Evolutionary conservation across 768 basidiomycete species (phyloP).

Genomic region (Epithele typhae): DNA sequence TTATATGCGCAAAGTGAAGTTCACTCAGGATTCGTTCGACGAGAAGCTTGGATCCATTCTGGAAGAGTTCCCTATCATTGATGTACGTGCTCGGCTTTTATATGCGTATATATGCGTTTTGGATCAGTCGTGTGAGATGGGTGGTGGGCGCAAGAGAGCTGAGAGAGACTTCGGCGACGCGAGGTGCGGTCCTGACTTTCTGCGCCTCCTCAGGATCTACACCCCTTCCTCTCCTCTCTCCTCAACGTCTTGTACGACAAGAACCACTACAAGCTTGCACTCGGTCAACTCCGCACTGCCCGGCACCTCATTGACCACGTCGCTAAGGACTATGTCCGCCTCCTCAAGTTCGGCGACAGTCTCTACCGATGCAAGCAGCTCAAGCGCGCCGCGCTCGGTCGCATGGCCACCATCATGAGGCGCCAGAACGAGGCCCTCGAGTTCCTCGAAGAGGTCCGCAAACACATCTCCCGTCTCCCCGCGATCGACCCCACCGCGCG

Average conservation of each 20-base stretch:
- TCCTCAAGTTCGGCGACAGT: slow-evolving; percentile 97
- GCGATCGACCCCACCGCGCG: slow-evolving; percentile 98
- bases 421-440: slow-evolving; percentile 98
- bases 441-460: slow-evolving; percentile 98
- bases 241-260: slow-evolving; percentile 99
- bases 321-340: slow-evolving; percentile 92
- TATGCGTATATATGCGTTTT: background rate
- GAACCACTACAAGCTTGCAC: slow-evolving; percentile 98
- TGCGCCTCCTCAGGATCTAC: slow-evolving; percentile 60
- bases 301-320: slow-evolving; percentile 96
- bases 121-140: background rate
- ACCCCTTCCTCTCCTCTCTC: slow-evolving; percentile 92
- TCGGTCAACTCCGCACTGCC: slow-evolving; percentile 94
- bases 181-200: no score
- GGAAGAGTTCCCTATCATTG: slow-evolving; percentile 95
- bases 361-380: slow-evolving; percentile 98
- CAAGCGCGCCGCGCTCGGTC: slow-evolving; percentile 94
- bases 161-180: no score
- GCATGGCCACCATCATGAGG: slow-evolving; percentile 99
- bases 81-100: slow-evolving; percentile 51
- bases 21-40: slow-evolving; percentile 94
- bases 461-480: slow-evolving; percentile 98
- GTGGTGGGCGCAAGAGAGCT: no score
- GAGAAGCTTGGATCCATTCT: slow-evolving; percentile 93
- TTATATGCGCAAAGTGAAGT: slow-evolving; percentile 99